Evolutionary conservation across 257 asterid species (phyloP).

Genomic region (Nicotiana sylvestris): DNA sequence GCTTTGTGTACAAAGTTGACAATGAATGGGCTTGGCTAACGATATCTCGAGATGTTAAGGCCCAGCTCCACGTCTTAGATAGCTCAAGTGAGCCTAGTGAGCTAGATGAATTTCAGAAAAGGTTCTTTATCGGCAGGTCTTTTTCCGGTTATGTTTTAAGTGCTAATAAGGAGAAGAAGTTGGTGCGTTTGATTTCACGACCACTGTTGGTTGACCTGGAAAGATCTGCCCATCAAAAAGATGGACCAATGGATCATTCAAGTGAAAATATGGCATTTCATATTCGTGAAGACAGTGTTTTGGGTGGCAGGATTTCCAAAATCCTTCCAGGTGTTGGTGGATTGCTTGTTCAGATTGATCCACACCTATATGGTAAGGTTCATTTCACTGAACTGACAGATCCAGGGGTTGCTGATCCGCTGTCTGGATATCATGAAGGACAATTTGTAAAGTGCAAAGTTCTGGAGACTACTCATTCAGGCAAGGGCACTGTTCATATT

Average conservation of each 20-base stretch:
- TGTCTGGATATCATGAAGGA: constrained; percentile 68
- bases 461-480: constrained; percentile 46
- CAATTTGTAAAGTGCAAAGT: constrained; percentile 84
- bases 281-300: constrained; percentile 52
- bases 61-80: constrained; percentile 67
- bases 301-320: constrained; percentile 86
- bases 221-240: constrained; percentile 14
- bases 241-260: constrained; percentile 23
- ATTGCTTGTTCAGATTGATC: constrained; percentile 68
- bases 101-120: constrained; percentile 63
- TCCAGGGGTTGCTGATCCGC: constrained; percentile 64
- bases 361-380: constrained; percentile 72
- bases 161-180: constrained; percentile 65
- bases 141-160: constrained; percentile 52
- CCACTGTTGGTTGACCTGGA: constrained; percentile 27
- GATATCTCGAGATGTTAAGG: constrained; percentile 68
- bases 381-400: constrained; percentile 79
- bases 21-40: constrained; percentile 75
- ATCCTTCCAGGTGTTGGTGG: constrained; percentile 91
- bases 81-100: constrained; percentile 79
- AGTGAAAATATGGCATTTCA: constrained; percentile 28
- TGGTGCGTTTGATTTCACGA: constrained; percentile 56
- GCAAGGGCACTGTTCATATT: constrained; percentile 54
- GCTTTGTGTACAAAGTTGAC: constrained; percentile 82
- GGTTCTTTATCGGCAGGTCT: constrained; percentile 61